phyloP scores from a whole-genome alignment of 1,139 yeast genomes.

The Nakaseomyces delphensis region DNA sequence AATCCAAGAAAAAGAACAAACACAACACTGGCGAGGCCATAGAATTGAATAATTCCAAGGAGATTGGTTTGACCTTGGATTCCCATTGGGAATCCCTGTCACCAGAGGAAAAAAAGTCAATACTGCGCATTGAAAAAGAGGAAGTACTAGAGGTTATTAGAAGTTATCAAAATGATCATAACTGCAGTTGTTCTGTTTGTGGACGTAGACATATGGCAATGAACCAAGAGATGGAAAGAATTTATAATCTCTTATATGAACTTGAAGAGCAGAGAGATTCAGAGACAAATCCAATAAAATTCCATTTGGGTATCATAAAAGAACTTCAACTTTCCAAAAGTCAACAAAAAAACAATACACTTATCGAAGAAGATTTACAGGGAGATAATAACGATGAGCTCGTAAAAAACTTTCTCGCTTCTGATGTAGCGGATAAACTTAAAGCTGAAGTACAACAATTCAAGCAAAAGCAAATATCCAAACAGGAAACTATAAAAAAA shows the following conservation, averaged over 20 bases:
- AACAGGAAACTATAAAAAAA: conserved; percentile 16
- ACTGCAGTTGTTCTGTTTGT: conserved; percentile 72
- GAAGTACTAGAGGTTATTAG: conserved; percentile 60
- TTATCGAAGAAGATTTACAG: conserved; percentile 3
- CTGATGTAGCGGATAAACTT: conserved; percentile 22
- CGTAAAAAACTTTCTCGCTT: conserved; percentile 22
- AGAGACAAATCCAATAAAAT: conserved; percentile 29
- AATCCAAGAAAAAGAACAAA: conserved; percentile 40
- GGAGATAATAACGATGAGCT: conserved; percentile 20
- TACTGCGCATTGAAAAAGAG: conserved; percentile 61
- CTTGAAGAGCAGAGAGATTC: conserved; percentile 28
- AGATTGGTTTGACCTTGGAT: conserved; percentile 23
- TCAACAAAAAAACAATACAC: neutral
- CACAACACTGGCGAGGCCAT: conserved; percentile 40
- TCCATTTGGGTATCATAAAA: conserved; percentile 30
- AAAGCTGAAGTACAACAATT: conserved; percentile 30
- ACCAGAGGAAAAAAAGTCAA: conserved; percentile 49
- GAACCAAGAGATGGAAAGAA: conserved; percentile 70
- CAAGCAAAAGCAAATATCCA: conserved; percentile 20
- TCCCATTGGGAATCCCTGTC: conserved; percentile 60
- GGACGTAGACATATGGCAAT: conserved; percentile 67
- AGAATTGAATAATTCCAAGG: conserved; percentile 27
- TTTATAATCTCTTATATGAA: conserved; percentile 46
- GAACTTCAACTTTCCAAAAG: conserved; percentile 27
- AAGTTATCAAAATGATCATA: conserved; percentile 43